Percentiles rank a stretch among this genome's conserved stretches.
Conservation (phyloP, 1,284 basidiomycete genomes). For the Leccinum pachyderme region DNA sequence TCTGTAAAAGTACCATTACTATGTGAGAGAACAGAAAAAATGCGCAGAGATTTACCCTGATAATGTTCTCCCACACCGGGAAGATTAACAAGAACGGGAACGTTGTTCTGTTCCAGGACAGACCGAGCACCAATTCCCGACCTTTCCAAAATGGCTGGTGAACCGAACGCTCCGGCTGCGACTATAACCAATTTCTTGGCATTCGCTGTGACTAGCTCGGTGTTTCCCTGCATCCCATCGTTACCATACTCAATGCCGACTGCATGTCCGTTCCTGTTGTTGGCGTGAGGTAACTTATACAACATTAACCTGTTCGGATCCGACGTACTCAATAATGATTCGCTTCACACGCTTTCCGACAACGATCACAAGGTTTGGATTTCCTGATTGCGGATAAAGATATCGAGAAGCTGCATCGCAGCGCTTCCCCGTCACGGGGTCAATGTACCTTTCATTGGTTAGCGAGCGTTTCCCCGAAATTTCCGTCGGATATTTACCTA, state of each 20-base stretch:
- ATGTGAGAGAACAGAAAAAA: not conserved
- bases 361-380: constrained; percentile 43
- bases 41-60: constrained; percentile 37
- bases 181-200: constrained; percentile 48
- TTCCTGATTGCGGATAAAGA: constrained; percentile 49
- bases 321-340: constrained; percentile 47
- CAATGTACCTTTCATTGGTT: constrained; percentile 43
- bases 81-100: constrained; percentile 44
- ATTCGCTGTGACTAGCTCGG: constrained; percentile 28
- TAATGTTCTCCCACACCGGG: constrained; percentile 59
- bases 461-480: no score
- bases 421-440: constrained; percentile 49
- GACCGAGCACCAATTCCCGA: constrained; percentile 48
- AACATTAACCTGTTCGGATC: no score
- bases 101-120: constrained; percentile 40
- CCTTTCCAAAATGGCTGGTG: constrained; percentile 52
- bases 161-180: constrained; percentile 53
- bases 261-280: constrained; percentile 6
- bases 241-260: constrained; percentile 3
- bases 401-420: constrained; percentile 59
- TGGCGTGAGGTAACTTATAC: not conserved
- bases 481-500: constrained; percentile 1
- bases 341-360: constrained; percentile 43
- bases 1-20: not conserved
- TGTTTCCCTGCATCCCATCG: constrained; percentile 4